Percentiles rank a stretch among this genome's conserved stretches.
phyloP scores from a whole-genome alignment of 2,329 filamentous ascomycete species.

The Fusarium bulbicola region DNA sequence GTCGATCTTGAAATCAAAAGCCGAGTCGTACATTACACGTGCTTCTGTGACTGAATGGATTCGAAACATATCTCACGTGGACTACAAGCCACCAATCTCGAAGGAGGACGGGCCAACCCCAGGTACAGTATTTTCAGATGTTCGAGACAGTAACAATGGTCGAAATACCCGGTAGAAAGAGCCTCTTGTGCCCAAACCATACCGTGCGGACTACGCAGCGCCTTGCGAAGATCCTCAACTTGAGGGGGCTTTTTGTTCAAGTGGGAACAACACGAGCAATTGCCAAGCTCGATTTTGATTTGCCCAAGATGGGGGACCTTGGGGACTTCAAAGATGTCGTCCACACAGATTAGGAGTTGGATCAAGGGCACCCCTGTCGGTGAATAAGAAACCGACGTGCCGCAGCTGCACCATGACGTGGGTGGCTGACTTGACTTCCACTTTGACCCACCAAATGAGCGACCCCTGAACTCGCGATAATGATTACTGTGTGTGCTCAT shows the following conservation, averaged over 20 bases:
- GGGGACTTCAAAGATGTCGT: not conserved
- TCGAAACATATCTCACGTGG: conserved; percentile 32
- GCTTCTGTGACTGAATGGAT: conserved; percentile 1
- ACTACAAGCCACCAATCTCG: conserved; percentile 17
- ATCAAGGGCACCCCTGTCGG: conserved; percentile 7
- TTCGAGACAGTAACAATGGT: not conserved
- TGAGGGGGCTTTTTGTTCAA: conserved; percentile 3
- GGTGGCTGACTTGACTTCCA: conserved; percentile 29
- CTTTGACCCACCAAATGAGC: conserved; percentile 2
- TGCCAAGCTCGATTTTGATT: conserved; percentile 31
- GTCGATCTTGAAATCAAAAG: conserved; percentile 7
- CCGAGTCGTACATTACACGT: conserved; percentile 11
- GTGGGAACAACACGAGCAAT: conserved; percentile 14
- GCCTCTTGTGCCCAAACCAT: not conserved
- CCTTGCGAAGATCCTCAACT: conserved; percentile 8
- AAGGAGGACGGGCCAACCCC: not conserved
- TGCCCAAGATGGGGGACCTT: not conserved
- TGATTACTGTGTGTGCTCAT: not conserved
- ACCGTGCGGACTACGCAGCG: conserved; percentile 2
- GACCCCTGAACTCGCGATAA: conserved; percentile 34
- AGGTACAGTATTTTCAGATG: conserved; percentile 5
- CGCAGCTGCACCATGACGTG: conserved; percentile 39
- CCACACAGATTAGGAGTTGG: not conserved
- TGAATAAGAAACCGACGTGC: conserved; percentile 33
- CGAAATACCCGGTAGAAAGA: not conserved